Percentiles rank a stretch among this genome's conserved stretches.
phyloP scores from a whole-genome alignment of 2,329 filamentous ascomycete genomes.

The Pseudopyrenochaeta lycopersici region DNA sequence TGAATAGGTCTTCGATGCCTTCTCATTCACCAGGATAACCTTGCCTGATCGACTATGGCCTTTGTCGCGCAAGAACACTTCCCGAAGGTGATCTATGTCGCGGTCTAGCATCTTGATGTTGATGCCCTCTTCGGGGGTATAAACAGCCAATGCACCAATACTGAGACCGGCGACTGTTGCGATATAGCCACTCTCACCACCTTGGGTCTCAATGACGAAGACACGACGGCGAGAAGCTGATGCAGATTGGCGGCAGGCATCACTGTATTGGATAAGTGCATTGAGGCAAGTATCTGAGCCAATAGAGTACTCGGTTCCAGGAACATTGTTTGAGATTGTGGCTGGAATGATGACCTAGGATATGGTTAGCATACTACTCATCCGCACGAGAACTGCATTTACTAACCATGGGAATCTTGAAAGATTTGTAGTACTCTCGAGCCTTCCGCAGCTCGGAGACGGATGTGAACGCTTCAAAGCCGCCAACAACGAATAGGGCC shows the following conservation, averaged over 20 bases:
- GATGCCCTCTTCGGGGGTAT: slow-evolving; percentile 96
- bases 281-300: slow-evolving; percentile 97
- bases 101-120: slow-evolving; percentile 89
- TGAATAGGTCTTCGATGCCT: slow-evolving; percentile 85
- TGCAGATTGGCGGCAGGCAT: slow-evolving; percentile 96
- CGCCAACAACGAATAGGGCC: slow-evolving; percentile 89
- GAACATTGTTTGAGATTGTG: slow-evolving; percentile 99
- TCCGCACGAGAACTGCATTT: slow-evolving; percentile 55
- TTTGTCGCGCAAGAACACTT: slow-evolving; percentile 84
- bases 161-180: slow-evolving; percentile 88
- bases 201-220: slow-evolving; percentile 98
- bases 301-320: slow-evolving; percentile 95
- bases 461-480: slow-evolving; percentile 96
- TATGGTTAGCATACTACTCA: slow-evolving; percentile 11
- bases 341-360: slow-evolving; percentile 85
- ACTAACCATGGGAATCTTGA: slow-evolving; percentile 83
- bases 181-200: slow-evolving; percentile 91
- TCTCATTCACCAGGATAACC: slow-evolving; percentile 96
- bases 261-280: slow-evolving; percentile 92
- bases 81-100: slow-evolving; percentile 88
- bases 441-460: slow-evolving; percentile 87
- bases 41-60: slow-evolving; percentile 91
- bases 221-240: slow-evolving; percentile 92
- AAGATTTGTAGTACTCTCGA: slow-evolving; percentile 77
- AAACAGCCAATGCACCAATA: slow-evolving; percentile 92